Evolutionary conservation across 2,329 filamentous ascomycete genomes (phyloP).

Genomic region (Aspergillus cejpii): DNA sequence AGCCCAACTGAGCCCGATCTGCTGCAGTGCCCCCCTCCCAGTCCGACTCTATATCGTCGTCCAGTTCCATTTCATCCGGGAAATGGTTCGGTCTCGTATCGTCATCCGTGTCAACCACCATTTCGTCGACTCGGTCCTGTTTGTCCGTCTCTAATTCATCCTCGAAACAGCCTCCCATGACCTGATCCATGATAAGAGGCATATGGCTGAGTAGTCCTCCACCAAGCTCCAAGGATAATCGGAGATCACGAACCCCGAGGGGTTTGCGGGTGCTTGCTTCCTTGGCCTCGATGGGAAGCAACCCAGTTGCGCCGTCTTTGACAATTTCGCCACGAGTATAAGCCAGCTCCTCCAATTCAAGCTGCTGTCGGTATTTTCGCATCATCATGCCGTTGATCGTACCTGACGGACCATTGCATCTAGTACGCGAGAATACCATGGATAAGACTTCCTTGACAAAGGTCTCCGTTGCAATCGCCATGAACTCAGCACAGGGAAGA

Average conservation of each 20-base stretch:
- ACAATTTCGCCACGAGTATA: conserved; percentile 65
- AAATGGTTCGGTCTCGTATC: conserved; percentile 17
- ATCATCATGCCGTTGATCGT: conserved; percentile 70
- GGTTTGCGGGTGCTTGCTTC: conserved; percentile 64
- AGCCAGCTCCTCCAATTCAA: conserved; percentile 68
- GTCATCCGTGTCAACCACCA: conserved; percentile 17
- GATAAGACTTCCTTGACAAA: conserved; percentile 57
- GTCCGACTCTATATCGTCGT: conserved; percentile 34
- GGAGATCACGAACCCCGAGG: conserved; percentile 69
- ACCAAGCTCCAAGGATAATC: conserved; percentile 66
- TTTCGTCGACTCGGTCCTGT: conserved; percentile 29
- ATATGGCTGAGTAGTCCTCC: conserved; percentile 71
- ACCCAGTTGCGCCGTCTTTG: conserved; percentile 63
- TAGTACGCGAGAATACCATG: conserved; percentile 49
- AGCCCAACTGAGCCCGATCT: conserved; percentile 35
- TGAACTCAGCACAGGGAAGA: conserved; percentile 51
- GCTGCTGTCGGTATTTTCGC: conserved; percentile 65
- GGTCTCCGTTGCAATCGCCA: conserved; percentile 56
- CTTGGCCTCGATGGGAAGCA: conserved; percentile 75
- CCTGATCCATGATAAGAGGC: conserved; percentile 63
- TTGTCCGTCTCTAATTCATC: conserved; percentile 59
- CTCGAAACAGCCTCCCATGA: conserved; percentile 66
- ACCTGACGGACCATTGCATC: conserved; percentile 54
- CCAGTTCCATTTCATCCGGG: conserved; percentile 37
- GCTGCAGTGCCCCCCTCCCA: conserved; percentile 35